These are phyloP conservation scores for Rhexocercosporidium sp. DNA, from an alignment of 2,329 filamentous ascomycete species.

Conservation along the genomic window DNA sequence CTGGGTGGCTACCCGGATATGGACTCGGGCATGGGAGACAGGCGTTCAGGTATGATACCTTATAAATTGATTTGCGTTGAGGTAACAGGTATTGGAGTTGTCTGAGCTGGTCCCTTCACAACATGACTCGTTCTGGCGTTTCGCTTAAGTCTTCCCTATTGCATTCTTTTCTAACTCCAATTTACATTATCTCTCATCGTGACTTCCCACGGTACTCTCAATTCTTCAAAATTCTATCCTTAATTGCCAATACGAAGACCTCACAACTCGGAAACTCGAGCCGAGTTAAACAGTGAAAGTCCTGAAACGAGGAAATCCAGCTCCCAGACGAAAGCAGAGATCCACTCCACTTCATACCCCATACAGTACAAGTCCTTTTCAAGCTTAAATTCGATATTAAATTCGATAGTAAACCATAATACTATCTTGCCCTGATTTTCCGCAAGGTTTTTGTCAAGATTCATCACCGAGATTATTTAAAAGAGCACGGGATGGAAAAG, in stretches of 20 bases:
- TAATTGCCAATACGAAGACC: not conserved
- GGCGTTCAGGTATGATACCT: not conserved
- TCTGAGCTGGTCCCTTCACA: not conserved
- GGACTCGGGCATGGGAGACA: not conserved
- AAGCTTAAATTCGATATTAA: not conserved
- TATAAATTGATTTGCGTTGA: not conserved
- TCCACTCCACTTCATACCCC: not conserved
- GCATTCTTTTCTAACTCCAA: too few relatives aligned
- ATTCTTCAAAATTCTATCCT: not conserved
- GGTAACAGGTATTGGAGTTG: not conserved
- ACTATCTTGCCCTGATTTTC: too few relatives aligned
- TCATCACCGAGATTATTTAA: too few relatives aligned
- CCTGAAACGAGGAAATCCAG: not conserved
- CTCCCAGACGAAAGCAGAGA: not conserved
- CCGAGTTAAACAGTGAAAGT: not conserved
- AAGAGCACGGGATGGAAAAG: too few relatives aligned
- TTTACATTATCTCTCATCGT: not conserved
- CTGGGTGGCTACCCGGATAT: not conserved
- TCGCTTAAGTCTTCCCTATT: not conserved
- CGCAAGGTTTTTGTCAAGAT: too few relatives aligned
- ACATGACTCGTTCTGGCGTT: not conserved
- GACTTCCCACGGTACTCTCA: not conserved
- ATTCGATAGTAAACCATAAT: not conserved
- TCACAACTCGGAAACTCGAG: not conserved
- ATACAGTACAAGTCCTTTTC: not conserved